phyloP scores from a whole-genome alignment of 1,284 basidiomycete species.

The Fomes fomentarius region DNA sequence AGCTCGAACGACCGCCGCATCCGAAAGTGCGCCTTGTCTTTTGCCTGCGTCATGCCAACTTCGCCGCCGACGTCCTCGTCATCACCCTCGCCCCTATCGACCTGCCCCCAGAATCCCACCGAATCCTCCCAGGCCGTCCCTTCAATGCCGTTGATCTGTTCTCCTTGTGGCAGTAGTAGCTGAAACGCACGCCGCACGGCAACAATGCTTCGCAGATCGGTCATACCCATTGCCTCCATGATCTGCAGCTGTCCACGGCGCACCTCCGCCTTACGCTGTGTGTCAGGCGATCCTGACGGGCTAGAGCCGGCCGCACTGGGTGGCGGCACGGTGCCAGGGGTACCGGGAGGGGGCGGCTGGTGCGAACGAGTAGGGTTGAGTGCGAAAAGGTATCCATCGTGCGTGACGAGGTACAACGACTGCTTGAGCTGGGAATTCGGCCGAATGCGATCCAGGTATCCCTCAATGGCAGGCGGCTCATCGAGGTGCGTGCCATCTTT shows the following conservation, averaged over 20 bases:
- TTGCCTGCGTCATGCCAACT: conserved; percentile 46
- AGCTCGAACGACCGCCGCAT: conserved; percentile 80
- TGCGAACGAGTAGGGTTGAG: conserved; percentile 55
- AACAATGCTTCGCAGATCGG: conserved; percentile 70
- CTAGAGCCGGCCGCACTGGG: too few relatives aligned
- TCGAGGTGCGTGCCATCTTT: conserved; percentile 57
- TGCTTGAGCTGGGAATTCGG: conserved; percentile 63
- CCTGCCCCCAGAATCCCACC: conserved; percentile 43
- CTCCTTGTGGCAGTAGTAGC: conserved; percentile 39
- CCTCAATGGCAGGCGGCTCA: conserved; percentile 81
- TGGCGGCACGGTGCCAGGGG: conserved; percentile 28
- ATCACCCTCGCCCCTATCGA: conserved; percentile 49
- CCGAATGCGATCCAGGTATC: conserved; percentile 76
- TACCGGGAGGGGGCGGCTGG: conserved; percentile 71
- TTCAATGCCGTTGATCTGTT: conserved; percentile 35
- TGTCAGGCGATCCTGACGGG: conserved; percentile 33
- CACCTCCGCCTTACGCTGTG: conserved; percentile 56
- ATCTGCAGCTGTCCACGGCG: conserved; percentile 70
- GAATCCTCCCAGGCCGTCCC: conserved; percentile 37
- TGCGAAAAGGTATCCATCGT: conserved; percentile 76
- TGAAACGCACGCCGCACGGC: conserved; percentile 67
- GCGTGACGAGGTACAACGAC: conserved; percentile 70
- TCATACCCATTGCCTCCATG: conserved; percentile 62
- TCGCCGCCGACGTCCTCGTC: conserved; percentile 72
- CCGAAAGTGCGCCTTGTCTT: conserved; percentile 52